Evolutionary conservation across 2,329 filamentous ascomycete genomes (phyloP), one percentile per base, ranked within the genome.

Genomic region (Curvularia sp.): DNA sequence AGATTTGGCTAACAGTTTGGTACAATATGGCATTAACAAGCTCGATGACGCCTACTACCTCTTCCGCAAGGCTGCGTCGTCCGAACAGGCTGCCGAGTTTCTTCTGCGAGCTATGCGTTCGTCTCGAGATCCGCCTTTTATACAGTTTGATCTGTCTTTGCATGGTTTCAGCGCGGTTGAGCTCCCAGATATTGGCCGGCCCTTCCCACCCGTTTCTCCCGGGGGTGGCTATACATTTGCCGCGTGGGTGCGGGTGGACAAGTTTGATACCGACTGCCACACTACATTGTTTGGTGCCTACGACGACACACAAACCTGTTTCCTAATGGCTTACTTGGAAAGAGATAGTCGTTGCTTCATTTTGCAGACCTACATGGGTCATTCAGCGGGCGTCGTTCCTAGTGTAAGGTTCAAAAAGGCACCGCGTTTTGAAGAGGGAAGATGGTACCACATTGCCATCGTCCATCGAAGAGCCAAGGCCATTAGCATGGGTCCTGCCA

Each of bases 201-300:
- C 87, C 1, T 99, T 99, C 69, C 96, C 95, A 10, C 93, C 95
- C 1, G 83, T 86, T 53, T 87, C 88, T 18, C 86, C 88, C 9
- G 81, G 84, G n/a, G 77, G 80, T 30, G 96, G 95, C 19, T 99
- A 98, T 78, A 96, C 93, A 0, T 89, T 99, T 60, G 86, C 91
- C 45, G 86, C 92, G 0, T 99, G 95, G 95, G 85, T 97, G 49
- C 87, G 90, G 19, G 86, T 99, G 59, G 93, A 98, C 74, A 83
- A 87, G 39, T 98, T 95, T 75, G 96, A 99, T 74, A 80, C 86
- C 5, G 86, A 86, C 45, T 88, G 90, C 15, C 95, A 99, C 75
- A 99, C 95, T 0, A 99, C 95, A 0, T 85, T 99, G 13, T 99
- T 99, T 75, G 95, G 95, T 25, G 92, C 95, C 8, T 98, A 96